Base-by-base conservation (phyloP, 495 filamentous ascomycete genomes). In the Annulohypoxylon bovei region DNA sequence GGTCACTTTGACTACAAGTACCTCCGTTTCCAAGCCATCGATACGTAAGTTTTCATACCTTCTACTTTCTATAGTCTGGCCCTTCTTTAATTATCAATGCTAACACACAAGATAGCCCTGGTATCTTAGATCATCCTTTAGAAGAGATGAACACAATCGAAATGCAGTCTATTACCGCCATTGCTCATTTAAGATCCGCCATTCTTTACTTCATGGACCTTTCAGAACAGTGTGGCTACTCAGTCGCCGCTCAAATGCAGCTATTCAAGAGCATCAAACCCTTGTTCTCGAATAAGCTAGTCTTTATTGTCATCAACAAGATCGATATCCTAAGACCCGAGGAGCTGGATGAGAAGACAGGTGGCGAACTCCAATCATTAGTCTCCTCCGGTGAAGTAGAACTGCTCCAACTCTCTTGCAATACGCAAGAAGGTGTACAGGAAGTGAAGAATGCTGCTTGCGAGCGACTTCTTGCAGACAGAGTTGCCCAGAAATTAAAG, bases 121-220 rank as follows among this genome's bases (percentile, higher is more conserved):
- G 95, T 80, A 97, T 99, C 77, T 84, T 98, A 62, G 95, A 99
- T 76, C 96, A 99, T 78, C 96, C 95, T 12, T 86, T 99, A 8
- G 96, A 98, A 81, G 95, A 99, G 82, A 99, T 99, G 95, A 99
- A 98, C 82, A 98, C 95, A 8, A 99, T 99, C 78, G 96, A 99
- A 80, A 98, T 98, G 94, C 95, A 85, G 73, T 94, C 91, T 14
- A 98, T 99, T 67, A 98, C 95, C 11, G 95, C 95, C 8, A 96
- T 99, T 81, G 95, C 95, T 44, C 95, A 99, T 85, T 83, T 99
- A 63, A 89, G 95, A 53, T 94, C 93, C 28, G 94, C 94, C 23
- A 94, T 98, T 62, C 83, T 97, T 59, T 99, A 98, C 81, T 99
- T 99, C 81, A 97, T 99, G 89, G 95, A 98, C 82, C 86, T 98